A percentile compares a stretch with the other conserved stretches of the same genome.
Conservation (phyloP, 352 stramenopile genomes). For the Pythium guiyangense region DNA sequence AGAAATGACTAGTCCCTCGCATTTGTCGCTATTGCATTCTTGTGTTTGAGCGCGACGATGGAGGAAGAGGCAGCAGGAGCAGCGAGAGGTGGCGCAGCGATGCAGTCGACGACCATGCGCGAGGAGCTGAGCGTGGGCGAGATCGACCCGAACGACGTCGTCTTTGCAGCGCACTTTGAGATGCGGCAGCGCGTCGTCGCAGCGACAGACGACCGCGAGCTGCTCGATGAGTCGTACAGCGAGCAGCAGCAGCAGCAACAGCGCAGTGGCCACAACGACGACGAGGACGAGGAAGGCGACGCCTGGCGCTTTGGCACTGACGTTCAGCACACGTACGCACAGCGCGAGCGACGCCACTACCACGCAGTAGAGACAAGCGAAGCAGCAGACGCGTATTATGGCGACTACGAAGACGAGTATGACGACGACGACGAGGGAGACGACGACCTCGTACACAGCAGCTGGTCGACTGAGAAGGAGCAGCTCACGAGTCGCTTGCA, state of each 20-base stretch:
- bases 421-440: conserved; percentile 7
- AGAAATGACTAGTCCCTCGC: no score
- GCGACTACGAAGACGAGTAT: neutral
- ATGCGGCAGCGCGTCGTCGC: neutral
- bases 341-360: no score
- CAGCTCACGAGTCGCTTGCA: neutral
- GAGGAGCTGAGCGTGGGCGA: conserved; percentile 7
- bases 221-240: neutral
- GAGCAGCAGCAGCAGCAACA: neutral
- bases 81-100: no score
- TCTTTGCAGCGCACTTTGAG: neutral
- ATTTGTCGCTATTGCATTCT: no score
- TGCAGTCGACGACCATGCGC: no score
- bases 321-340: no score
- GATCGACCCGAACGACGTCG: conserved; percentile 1
- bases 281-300: no score
- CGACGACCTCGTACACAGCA: conserved; percentile 7
- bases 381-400: neutral
- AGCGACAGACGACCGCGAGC: neutral
- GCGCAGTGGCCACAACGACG: no score
- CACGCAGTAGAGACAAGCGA: no score
- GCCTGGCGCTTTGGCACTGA: neutral
- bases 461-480: conserved; percentile 7
- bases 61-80: no score
- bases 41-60: no score